phyloP scores from a whole-genome alignment of 345 rosid genomes.

The Mallotus nudiflorus region DNA sequence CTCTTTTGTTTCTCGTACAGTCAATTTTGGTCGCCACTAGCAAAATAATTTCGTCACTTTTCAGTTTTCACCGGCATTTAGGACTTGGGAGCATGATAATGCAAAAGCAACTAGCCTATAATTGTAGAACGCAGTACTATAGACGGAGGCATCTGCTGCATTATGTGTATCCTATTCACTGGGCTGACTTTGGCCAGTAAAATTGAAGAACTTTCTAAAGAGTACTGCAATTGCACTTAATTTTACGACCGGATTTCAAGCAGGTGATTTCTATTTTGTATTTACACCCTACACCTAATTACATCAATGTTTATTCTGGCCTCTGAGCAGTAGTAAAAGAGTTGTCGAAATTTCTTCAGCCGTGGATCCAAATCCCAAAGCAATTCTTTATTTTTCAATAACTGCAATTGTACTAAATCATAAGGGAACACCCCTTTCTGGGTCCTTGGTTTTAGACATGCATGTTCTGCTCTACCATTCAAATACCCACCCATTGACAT shows the following conservation, averaged over 20 bases:
- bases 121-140: neutral
- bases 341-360: too few species aligned
- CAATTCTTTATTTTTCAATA: too few species aligned
- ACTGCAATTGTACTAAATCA: too few species aligned
- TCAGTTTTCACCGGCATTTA: too few species aligned
- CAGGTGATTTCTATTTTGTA: constrained; percentile 14
- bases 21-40: too few species aligned
- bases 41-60: too few species aligned
- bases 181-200: neutral
- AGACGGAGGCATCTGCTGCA: neutral
- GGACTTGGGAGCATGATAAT: neutral
- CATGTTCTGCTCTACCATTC: constrained; percentile 2
- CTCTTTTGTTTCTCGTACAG: too few species aligned
- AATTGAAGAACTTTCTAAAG: neutral
- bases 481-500: neutral
- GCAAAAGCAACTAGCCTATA: neutral
- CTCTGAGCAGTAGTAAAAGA: constrained; percentile 14
- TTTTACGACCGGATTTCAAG: neutral
- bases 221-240: neutral
- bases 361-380: constrained; percentile 3
- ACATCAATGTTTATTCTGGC: neutral
- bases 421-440: neutral
- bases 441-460: neutral
- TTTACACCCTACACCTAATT: neutral
- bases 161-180: neutral